phyloP scores from a whole-genome alignment of 2,329 filamentous ascomycete genomes.

The Trichoderma simmonsii region DNA sequence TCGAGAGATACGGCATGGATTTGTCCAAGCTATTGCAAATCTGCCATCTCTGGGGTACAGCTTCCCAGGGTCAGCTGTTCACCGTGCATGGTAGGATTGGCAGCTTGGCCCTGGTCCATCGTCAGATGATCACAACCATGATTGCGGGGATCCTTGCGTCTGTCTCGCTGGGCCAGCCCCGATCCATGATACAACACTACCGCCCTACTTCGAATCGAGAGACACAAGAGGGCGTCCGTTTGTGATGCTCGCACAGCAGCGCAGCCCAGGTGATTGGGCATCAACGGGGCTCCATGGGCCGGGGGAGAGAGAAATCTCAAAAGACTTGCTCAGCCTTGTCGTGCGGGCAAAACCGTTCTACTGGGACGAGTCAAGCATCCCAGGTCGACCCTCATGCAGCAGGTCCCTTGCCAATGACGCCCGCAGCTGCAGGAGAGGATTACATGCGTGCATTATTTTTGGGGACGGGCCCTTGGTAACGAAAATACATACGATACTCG shows the following conservation, averaged over 20 bases:
- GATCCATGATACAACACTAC: constrained; percentile 5
- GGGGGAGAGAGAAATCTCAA: not conserved
- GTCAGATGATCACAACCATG: constrained; percentile 13
- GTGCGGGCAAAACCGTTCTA: not conserved
- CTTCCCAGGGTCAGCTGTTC: constrained; percentile 10
- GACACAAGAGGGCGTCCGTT: not conserved
- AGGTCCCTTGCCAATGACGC: not conserved
- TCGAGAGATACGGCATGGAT: constrained; percentile 6
- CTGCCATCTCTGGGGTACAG: constrained; percentile 9
- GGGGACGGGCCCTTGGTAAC: not conserved
- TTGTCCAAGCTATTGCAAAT: not conserved
- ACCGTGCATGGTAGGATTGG: constrained; percentile 15
- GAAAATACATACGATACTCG: not conserved
- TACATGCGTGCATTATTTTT: not conserved
- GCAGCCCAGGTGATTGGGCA: not conserved
- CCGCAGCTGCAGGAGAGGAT: constrained; percentile 9
- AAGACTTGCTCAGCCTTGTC: constrained; percentile 7
- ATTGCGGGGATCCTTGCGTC: constrained; percentile 16
- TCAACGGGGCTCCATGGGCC: not conserved
- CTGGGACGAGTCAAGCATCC: not conserved
- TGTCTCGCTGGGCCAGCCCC: not conserved
- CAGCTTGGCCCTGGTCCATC: constrained; percentile 6
- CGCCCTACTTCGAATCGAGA: not conserved
- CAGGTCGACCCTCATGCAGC: not conserved
- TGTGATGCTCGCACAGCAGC: not conserved